Percentiles rank a stretch among this genome's conserved stretches.
Conservation (phyloP, 805 yeast genomes). For the Cyberlindnera euphorbiae region DNA sequence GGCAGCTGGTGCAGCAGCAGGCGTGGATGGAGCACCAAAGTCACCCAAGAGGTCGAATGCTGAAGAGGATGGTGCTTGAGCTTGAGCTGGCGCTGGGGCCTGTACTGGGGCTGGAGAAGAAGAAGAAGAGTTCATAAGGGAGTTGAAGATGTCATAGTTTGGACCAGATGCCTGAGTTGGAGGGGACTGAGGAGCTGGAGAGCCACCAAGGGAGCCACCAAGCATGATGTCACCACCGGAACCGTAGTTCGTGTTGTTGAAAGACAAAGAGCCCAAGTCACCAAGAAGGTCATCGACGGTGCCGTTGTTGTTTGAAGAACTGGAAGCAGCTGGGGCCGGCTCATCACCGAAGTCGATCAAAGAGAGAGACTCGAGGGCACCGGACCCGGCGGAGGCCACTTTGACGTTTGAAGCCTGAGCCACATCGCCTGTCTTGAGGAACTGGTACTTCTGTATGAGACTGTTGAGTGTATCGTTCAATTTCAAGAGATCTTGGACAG, state of each 20-base stretch:
- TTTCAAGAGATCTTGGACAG: slow-evolving; percentile 58
- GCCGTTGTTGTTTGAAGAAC: slow-evolving; percentile 16
- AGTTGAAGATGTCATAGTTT: slow-evolving; percentile 23
- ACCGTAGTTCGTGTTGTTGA: slow-evolving; percentile 33
- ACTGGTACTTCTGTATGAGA: slow-evolving; percentile 60
- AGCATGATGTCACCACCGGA: slow-evolving; percentile 49
- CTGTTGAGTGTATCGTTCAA: slow-evolving; percentile 75
- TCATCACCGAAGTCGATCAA: slow-evolving; percentile 73
- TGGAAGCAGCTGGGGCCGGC: slow-evolving; percentile 14
- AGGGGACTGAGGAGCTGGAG: slow-evolving; percentile 27
- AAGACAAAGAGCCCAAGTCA: slow-evolving; percentile 59
- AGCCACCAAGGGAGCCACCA: slow-evolving; percentile 20
- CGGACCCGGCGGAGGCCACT: slow-evolving; percentile 33
- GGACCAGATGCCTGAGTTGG: slow-evolving; percentile 21
- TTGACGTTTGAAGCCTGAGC: slow-evolving; percentile 46
- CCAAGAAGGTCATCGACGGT: slow-evolving; percentile 66
- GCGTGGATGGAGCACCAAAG: slow-evolving; percentile 13
- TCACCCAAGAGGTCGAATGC: slow-evolving; percentile 22
- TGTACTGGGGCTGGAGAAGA: slow-evolving; percentile 12
- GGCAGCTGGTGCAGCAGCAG: slow-evolving; percentile 5
- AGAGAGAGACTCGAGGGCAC: slow-evolving; percentile 36
- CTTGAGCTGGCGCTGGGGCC: slow-evolving; percentile 13
- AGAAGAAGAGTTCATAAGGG: slow-evolving; percentile 12
- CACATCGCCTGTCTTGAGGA: slow-evolving; percentile 60
- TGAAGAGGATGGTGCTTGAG: slow-evolving; percentile 8